A percentile compares a stretch with the other conserved stretches of the same genome.
phyloP scores from a whole-genome alignment of 306 rosid genomes.

The Cicer arietinum region DNA sequence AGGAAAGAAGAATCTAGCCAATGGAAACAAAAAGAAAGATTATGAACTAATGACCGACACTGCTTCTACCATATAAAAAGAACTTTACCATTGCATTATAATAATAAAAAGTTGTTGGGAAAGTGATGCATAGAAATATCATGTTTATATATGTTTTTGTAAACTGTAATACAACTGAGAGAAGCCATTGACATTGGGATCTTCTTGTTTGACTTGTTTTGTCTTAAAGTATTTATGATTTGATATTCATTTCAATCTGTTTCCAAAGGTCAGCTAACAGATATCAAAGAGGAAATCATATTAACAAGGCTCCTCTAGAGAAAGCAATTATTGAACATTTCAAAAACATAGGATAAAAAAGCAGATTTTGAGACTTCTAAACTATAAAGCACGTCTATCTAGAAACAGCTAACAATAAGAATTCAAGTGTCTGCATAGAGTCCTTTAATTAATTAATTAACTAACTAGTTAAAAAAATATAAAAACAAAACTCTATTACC shows the following conservation, averaged over 20 bases:
- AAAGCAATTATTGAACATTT: not conserved
- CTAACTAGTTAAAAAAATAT: too few species aligned
- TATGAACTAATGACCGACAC: conserved; percentile 14
- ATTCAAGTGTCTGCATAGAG: too few species aligned
- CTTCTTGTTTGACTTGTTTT: conserved; percentile 2
- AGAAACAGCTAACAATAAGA: not conserved
- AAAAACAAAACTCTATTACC: too few species aligned
- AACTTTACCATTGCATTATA: conserved; percentile 7
- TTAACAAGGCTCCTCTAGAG: not conserved
- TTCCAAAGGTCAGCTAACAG: not conserved
- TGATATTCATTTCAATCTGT: conserved; percentile 28
- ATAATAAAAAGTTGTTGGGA: not conserved
- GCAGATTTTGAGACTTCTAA: conserved; percentile 2
- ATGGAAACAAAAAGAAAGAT: conserved; percentile 26
- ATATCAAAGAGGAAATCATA: not conserved
- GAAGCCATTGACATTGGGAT: conserved; percentile 6
- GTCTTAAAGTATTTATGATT: not conserved
- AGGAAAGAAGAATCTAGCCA: conserved; percentile 7
- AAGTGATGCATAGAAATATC: not conserved
- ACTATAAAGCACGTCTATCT: conserved; percentile 21
- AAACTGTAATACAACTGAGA: not conserved
- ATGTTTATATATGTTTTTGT: not conserved
- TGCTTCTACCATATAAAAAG: not conserved
- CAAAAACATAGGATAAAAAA: not conserved
- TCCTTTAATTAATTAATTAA: too few species aligned